Percentiles rank a stretch among this genome's conserved stretches.
phyloP scores from a whole-genome alignment of 257 asterid genomes.

The Lavandula angustifolia region DNA sequence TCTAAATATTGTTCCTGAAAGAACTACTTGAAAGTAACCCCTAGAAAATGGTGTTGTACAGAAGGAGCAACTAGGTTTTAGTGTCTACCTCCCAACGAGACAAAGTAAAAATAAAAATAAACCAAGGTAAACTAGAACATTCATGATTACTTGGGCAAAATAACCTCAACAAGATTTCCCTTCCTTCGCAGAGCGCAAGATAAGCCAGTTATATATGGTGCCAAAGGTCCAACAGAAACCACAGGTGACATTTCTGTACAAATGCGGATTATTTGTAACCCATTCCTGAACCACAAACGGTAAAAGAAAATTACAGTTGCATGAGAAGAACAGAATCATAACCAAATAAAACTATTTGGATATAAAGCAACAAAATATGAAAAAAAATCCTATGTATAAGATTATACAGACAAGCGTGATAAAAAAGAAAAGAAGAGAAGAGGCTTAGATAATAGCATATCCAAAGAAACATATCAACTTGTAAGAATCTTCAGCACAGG shows the following conservation, averaged over 20 bases:
- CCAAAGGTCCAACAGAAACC: constrained; percentile 72
- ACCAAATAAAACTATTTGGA: constrained; percentile 12
- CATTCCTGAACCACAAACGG: constrained; percentile 48
- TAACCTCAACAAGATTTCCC: constrained; percentile 86
- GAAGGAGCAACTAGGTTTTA: constrained; percentile 9
- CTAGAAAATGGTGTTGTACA: background rate
- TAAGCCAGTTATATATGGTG: constrained; percentile 65
- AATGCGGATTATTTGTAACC: constrained; percentile 73
- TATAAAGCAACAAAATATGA: constrained; percentile 19
- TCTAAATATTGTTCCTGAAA: background rate
- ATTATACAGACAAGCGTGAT: constrained; percentile 1
- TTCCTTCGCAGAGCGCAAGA: constrained; percentile 71
- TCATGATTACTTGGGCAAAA: constrained; percentile 79
- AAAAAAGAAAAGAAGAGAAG: background rate
- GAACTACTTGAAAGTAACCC: constrained; percentile 18
- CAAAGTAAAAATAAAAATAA: constrained; percentile 11
- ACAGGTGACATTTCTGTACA: constrained; percentile 91
- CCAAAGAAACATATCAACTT: background rate
- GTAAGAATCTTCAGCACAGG: constrained; percentile 14
- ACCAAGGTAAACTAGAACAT: constrained; percentile 28
- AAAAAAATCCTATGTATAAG: constrained; percentile 10
- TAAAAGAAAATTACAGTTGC: constrained; percentile 15
- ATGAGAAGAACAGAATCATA: constrained; percentile 18
- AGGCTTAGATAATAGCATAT: constrained; percentile 14
- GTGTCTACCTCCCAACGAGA: constrained; percentile 22